Evolutionary conservation across 1,139 yeast genomes (phyloP), one percentile per base, ranked within the genome.

Genomic region (Sugiyamaella pinicola): DNA sequence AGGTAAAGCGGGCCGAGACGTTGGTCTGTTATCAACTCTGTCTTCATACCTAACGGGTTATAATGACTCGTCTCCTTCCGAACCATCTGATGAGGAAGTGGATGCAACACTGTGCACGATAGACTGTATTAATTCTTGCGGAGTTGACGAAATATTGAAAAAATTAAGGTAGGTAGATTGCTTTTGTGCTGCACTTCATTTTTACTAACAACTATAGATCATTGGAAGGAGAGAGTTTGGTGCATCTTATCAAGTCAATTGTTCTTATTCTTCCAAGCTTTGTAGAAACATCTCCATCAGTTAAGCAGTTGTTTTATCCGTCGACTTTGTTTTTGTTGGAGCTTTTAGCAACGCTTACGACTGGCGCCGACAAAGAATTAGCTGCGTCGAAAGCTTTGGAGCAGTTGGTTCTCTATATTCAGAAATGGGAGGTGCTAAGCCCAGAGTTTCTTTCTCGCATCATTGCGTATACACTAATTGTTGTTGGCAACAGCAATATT

Each of bases 11-110:
- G 79, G 77, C 19, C 86, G 83, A 62, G 95, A 84, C 37, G 77
- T 79, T 8, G 89, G 98, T 1, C 67, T 95, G 21, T 80, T 95
- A 55, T 87, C 96, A 0, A 87, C 98, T 0, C 84, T 95, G 61
- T 90, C 97, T 0, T 89, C 96, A 0, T 91, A 90, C 64, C 78
- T 95, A 69, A 87, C 95, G 60, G 95, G 97, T 13, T 82, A 85
- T 56, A 77, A 86, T 0, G 97, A 90, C 61, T 95, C 87, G 38
- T 95, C 87, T 38, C 84, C 88, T 1, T 85, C 87, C 6, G 97
- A 91, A 67, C 99, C 99, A 3, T 81, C 95, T 1, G 95, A 87
- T 54, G 96, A 87, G 62, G 98, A 91, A 63, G 84, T 95, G 47
- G 96, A 90, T 58, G 80, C 89, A 1, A 87, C 98, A 0, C 70